Base-by-base conservation (phyloP, 768 basidiomycete genomes). In the Sarcomyxa edulis region DNA sequence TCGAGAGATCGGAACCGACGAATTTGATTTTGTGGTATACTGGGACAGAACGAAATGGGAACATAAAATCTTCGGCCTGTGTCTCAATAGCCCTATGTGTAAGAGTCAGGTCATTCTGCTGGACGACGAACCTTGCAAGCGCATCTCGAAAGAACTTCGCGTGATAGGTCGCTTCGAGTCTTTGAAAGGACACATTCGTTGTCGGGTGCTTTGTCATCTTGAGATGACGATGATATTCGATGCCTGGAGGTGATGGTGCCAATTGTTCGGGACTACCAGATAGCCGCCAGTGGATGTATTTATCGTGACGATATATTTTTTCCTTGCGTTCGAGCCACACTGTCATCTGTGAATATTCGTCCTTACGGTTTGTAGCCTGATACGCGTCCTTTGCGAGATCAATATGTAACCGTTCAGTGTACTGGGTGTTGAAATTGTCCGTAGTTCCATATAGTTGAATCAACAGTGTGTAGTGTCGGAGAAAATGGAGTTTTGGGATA, bases 271-370 rank as follows among this genome's bases (percentile, higher is more conserved):
- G 47, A 10, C 19, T 31, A 7, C 40, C 44, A 26, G 39, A 42
- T 3, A 51, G 30, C 2, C 37, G 37, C 55, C 60, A 65, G 3
- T 35, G 10, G 6, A 69, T 47, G 32, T 46, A 65, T 1, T 53
- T 37, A 2, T 42, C 18, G 31, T 57, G 56, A 1, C 42, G 40
- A 24, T 35, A 10, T 6, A 70, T 47, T 4, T 60, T 55, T 35
- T 71, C 68, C n/a, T 57, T 53, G 2, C 58, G 43, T 6, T 54
- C 45, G 0, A 72, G 53, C 63, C 63, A 68, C 0, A 26, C 11
- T 0, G 58, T 58, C 71, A 73, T 73, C 40, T 71, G 70, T 7
- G 48, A 33, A 28, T 44, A 47, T 27, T 60, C 54, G 11, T 65
- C 53, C 19, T 57, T 50, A 12, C 33, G 10, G 38, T 62, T 54